Evolutionary conservation across 306 rosid genomes (phyloP).

Genomic region (Vigna mungo): DNA sequence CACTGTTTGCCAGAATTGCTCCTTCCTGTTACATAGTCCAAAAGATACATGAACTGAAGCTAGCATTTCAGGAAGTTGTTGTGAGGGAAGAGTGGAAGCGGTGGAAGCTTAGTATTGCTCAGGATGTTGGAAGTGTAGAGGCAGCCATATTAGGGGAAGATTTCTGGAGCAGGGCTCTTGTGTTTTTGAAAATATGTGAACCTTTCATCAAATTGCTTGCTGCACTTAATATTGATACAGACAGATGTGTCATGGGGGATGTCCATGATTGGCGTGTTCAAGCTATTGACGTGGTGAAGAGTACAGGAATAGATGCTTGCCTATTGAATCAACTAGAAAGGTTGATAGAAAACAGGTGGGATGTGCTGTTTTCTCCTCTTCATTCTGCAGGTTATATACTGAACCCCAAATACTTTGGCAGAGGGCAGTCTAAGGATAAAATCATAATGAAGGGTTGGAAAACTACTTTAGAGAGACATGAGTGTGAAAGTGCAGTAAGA

Average conservation of each 20-base stretch:
- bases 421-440: constrained; percentile 64
- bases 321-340: constrained; percentile 55
- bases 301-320: constrained; percentile 46
- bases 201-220: constrained; percentile 56
- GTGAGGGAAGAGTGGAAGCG: constrained; percentile 47
- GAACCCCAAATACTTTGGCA: constrained; percentile 62
- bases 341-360: constrained; percentile 62
- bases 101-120: constrained; percentile 52
- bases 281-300: constrained; percentile 53
- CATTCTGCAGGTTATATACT: constrained; percentile 65
- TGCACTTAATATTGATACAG: constrained; percentile 38
- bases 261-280: constrained; percentile 60
- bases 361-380: constrained; percentile 62
- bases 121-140: constrained; percentile 52
- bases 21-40: constrained; percentile 56
- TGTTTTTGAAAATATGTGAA: constrained; percentile 51
- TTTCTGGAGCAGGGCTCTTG: constrained; percentile 55
- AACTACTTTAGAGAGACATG: constrained; percentile 57
- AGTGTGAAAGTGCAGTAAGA: constrained; percentile 51
- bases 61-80: constrained; percentile 45
- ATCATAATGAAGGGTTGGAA: constrained; percentile 69
- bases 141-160: constrained; percentile 56
- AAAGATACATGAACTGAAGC: constrained; percentile 54
- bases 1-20: constrained; percentile 46
- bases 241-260: constrained; percentile 61